Conservation (phyloP, 192 early-diverging fungal genomes). For the Ramicandelaber brevisporus region DNA sequence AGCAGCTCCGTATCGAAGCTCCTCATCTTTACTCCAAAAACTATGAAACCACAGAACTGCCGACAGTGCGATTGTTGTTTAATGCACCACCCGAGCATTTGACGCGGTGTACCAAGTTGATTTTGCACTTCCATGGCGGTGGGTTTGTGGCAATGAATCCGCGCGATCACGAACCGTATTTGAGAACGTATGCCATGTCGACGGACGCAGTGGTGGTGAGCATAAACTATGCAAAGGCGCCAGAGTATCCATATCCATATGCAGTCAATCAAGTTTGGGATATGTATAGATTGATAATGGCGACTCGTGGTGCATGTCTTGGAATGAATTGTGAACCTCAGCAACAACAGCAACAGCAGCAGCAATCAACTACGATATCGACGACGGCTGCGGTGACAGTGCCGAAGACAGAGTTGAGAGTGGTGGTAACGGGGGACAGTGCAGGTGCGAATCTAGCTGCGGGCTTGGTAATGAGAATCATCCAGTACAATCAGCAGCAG, state of each 20-base stretch:
- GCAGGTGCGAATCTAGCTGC: no score
- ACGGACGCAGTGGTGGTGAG: slow-evolving; percentile 46
- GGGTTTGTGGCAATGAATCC: slow-evolving; percentile 87
- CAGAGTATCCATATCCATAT: slow-evolving; percentile 84
- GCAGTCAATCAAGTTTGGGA: slow-evolving; percentile 81
- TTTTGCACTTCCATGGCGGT: slow-evolving; percentile 52
- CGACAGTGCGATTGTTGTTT: slow-evolving; percentile 26
- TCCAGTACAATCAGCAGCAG: no score
- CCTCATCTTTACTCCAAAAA: no score
- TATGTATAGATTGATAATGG: slow-evolving; percentile 44
- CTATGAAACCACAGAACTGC: no score
- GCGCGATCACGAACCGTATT: slow-evolving; percentile 59
- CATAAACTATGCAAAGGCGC: slow-evolving; percentile 85
- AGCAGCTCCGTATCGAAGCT: background rate
- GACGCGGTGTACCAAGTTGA: slow-evolving; percentile 10
- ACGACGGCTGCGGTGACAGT: no score
- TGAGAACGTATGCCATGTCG: slow-evolving; percentile 50
- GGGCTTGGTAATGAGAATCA: no score
- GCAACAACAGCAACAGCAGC: no score
- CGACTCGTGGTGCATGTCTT: slow-evolving; percentile 47
- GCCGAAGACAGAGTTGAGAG: no score
- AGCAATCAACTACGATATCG: no score
- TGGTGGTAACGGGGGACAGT: no score
- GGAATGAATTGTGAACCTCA: slow-evolving; percentile 49
- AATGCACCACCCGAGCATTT: slow-evolving; percentile 14